Evolutionary conservation across 1,284 basidiomycete species (phyloP).

Genomic region (Termitomyces sp.): DNA sequence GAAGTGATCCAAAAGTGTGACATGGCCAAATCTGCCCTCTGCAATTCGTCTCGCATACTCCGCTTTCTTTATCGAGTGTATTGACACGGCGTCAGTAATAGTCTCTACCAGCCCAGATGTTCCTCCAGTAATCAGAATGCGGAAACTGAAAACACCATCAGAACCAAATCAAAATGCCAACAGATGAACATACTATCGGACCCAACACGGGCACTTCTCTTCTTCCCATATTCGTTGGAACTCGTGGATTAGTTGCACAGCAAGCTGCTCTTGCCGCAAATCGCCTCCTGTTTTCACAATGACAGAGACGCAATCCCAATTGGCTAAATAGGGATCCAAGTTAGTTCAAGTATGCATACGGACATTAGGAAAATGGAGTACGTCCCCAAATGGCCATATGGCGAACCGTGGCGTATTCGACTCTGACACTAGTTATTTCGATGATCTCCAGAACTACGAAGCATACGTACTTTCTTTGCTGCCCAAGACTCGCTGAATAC

Average conservation of each 20-base stretch:
- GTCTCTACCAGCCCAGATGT: conserved; percentile 92
- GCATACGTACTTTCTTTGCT: conserved; percentile 73
- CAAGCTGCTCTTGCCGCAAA: conserved; percentile 95
- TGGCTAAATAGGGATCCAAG: conserved; percentile 35
- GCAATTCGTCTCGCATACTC: conserved; percentile 89
- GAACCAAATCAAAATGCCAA: not conserved
- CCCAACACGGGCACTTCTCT: conserved; percentile 86
- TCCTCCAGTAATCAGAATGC: conserved; percentile 92
- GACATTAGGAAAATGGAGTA: conserved; percentile 27
- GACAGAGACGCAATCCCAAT: conserved; percentile 88
- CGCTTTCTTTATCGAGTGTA: conserved; percentile 99
- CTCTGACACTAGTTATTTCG: conserved; percentile 38
- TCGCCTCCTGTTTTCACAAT: conserved; percentile 99
- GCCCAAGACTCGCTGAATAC: conserved; percentile 97
- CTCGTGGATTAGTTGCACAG: conserved; percentile 90
- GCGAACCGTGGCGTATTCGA: conserved; percentile 87
- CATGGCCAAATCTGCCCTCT: conserved; percentile 76
- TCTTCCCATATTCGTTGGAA: conserved; percentile 95
- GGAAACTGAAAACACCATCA: conserved; percentile 41
- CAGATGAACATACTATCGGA: conserved; percentile 69
- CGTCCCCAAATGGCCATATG: conserved; percentile 90
- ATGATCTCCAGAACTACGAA: not conserved
- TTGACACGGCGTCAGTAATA: conserved; percentile 94
- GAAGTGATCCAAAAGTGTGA: conserved; percentile 88
- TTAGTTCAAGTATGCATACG: not conserved